A percentile compares a stretch with the other conserved stretches of the same genome.
These are phyloP conservation scores for Candolleomyces aberdarensis DNA, from an alignment of 768 basidiomycete genomes.

Conservation along the genomic window DNA sequence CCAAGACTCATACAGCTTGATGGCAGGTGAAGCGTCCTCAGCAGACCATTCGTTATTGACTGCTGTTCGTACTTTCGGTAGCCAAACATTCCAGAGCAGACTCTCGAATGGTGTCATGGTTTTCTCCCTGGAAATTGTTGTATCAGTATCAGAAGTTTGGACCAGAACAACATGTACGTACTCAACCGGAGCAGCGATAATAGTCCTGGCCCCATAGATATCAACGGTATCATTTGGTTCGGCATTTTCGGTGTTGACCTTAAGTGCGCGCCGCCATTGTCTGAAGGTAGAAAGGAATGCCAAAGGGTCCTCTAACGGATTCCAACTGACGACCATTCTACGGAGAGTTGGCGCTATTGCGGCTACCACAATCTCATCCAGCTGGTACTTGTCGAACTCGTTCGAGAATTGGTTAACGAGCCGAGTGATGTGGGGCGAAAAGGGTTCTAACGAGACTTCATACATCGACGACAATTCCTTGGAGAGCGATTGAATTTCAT, in stretches of 20 bases:
- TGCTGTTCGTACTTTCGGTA: slow-evolving; percentile 88
- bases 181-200: slow-evolving; percentile 28
- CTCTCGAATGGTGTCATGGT: slow-evolving; percentile 96
- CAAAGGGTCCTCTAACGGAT: slow-evolving; percentile 77
- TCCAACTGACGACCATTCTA: slow-evolving; percentile 72
- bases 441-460: slow-evolving; percentile 69
- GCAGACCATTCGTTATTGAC: slow-evolving; percentile 97
- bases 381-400: slow-evolving; percentile 74
- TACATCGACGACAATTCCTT: slow-evolving; percentile 63
- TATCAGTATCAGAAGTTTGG: slow-evolving; percentile 5
- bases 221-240: slow-evolving; percentile 46
- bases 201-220: slow-evolving; percentile 49
- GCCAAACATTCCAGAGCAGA: slow-evolving; percentile 91
- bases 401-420: slow-evolving; percentile 64
- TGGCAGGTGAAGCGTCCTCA: slow-evolving; percentile 64
- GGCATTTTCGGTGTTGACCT: slow-evolving; percentile 49
- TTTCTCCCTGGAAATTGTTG: slow-evolving; percentile 38
- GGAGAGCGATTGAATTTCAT: slow-evolving; percentile 63
- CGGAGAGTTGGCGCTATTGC: slow-evolving; percentile 84
- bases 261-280: slow-evolving; percentile 66
- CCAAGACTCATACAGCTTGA: slow-evolving; percentile 88
- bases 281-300: slow-evolving; percentile 63
- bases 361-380: slow-evolving; percentile 93
- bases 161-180: slow-evolving; percentile 22
- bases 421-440: slow-evolving; percentile 68